Conservation (phyloP, 2,329 filamentous ascomycete genomes). For the Colletotrichum kahawae region DNA sequence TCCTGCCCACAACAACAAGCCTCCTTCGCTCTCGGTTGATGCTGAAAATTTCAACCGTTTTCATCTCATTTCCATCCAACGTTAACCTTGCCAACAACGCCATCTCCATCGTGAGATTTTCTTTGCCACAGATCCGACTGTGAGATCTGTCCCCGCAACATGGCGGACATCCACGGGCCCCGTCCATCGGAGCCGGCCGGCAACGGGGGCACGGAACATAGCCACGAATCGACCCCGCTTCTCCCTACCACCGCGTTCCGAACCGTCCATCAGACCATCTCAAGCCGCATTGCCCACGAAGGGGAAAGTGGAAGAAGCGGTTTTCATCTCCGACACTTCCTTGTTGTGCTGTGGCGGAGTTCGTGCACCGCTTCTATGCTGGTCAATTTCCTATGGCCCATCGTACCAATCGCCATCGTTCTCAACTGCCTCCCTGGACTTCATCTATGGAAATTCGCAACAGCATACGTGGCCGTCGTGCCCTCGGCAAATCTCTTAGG, state of each 20-base stretch:
- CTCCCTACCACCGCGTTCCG: slow-evolving; percentile 27
- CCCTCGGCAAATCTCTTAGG: slow-evolving; percentile 54
- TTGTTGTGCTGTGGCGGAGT: slow-evolving; percentile 46
- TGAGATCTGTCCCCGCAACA: not conserved
- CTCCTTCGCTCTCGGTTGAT: not conserved
- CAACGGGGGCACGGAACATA: slow-evolving; percentile 4
- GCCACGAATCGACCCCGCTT: slow-evolving; percentile 31
- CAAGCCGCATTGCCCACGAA: slow-evolving; percentile 30
- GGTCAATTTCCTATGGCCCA: slow-evolving; percentile 54
- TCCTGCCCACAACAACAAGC: not conserved
- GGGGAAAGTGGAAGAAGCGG: slow-evolving; percentile 51
- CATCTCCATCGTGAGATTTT: not conserved
- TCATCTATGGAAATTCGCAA: slow-evolving; percentile 50
- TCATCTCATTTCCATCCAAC: not conserved
- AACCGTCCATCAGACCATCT: slow-evolving; percentile 15
- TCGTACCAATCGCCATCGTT: slow-evolving; percentile 50
- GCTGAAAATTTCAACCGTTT: not conserved
- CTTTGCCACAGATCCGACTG: not conserved
- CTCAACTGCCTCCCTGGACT: slow-evolving; percentile 40
- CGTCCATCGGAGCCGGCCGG: not conserved
- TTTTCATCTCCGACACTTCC: slow-evolving; percentile 46
- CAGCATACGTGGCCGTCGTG: slow-evolving; percentile 54
- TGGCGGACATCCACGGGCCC: not conserved
- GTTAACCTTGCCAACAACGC: not conserved
- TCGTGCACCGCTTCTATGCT: slow-evolving; percentile 49